Percentiles rank a stretch among this genome's conserved stretches.
phyloP scores from a whole-genome alignment of 208 protist genomes.

The Leishmania gerbilli region DNA sequence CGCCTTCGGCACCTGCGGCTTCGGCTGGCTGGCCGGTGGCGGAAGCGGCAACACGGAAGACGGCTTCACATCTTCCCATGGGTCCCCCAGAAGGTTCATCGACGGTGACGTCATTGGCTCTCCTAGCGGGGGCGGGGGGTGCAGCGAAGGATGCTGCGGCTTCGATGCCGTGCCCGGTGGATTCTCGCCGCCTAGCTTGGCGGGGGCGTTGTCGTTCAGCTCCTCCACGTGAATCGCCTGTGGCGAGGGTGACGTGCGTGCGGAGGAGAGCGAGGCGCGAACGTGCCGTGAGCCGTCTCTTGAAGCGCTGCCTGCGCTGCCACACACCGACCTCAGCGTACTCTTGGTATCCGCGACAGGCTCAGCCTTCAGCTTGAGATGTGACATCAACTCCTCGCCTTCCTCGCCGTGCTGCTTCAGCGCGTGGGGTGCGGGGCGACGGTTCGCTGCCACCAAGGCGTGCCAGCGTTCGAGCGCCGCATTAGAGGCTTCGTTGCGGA shows the following conservation, averaged over 20 bases:
- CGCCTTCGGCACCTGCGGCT: background rate
- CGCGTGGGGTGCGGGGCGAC: background rate
- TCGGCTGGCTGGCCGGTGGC: background rate
- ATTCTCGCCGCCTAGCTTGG: background rate
- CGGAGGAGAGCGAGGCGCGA: slow-evolving; percentile 8
- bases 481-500: slow-evolving; percentile 31
- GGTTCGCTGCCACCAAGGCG: slow-evolving; percentile 25
- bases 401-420: background rate
- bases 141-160: background rate
- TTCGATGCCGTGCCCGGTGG: background rate
- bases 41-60: background rate
- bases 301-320: slow-evolving; percentile 15
- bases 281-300: background rate
- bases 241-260: slow-evolving; percentile 4
- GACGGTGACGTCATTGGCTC: background rate
- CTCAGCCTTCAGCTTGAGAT: background rate
- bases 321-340: background rate
- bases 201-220: background rate
- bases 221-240: slow-evolving; percentile 1
- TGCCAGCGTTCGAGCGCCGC: slow-evolving; percentile 43
- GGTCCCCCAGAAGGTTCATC: slow-evolving; percentile 4
- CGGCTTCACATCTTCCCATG: slow-evolving; percentile 20
- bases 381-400: background rate
- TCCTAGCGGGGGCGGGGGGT: background rate
- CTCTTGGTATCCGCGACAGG: background rate